Percentiles rank a stretch among this genome's conserved stretches.
Conservation (phyloP, 441 rosid genomes). For the Pelargonium exstipulatum region DNA sequence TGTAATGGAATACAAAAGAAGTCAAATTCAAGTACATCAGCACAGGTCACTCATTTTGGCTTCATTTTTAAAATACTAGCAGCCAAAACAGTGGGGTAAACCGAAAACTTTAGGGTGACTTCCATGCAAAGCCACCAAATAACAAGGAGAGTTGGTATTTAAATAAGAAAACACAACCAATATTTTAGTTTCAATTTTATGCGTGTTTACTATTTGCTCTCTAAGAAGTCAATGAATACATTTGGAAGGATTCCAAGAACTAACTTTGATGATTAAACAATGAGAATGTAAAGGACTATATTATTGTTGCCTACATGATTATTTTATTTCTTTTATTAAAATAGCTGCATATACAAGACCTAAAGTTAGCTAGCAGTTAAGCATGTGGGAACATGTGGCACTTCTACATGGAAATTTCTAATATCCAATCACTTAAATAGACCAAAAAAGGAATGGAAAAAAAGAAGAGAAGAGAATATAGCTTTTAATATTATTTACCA, state of each 20-base stretch:
- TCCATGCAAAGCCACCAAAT: not conserved
- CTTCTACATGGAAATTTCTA: too few species aligned
- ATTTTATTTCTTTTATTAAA: not conserved
- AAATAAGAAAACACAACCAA: not conserved
- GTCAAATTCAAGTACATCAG: not conserved
- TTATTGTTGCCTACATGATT: too few species aligned
- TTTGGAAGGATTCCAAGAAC: slow-evolving; percentile 3
- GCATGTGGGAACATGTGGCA: not conserved
- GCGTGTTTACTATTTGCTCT: not conserved
- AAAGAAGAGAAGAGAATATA: too few species aligned
- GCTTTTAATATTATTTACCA: slow-evolving; percentile 4
- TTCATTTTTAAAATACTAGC: not conserved
- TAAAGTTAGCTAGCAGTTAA: not conserved
- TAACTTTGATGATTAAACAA: not conserved
- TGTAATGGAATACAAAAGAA: not conserved
- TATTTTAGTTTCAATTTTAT: not conserved
- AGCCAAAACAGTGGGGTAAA: not conserved
- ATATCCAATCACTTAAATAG: not conserved
- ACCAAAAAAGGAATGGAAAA: not conserved
- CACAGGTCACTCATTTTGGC: not conserved
- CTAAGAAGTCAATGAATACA: not conserved
- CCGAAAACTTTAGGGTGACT: not conserved
- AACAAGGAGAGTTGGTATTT: not conserved
- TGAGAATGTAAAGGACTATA: not conserved
- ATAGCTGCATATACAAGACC: not conserved